Evolutionary conservation across 495 filamentous ascomycete genomes (phyloP), one percentile per base, ranked within the genome.

Genomic region (Daldinia loculata): DNA sequence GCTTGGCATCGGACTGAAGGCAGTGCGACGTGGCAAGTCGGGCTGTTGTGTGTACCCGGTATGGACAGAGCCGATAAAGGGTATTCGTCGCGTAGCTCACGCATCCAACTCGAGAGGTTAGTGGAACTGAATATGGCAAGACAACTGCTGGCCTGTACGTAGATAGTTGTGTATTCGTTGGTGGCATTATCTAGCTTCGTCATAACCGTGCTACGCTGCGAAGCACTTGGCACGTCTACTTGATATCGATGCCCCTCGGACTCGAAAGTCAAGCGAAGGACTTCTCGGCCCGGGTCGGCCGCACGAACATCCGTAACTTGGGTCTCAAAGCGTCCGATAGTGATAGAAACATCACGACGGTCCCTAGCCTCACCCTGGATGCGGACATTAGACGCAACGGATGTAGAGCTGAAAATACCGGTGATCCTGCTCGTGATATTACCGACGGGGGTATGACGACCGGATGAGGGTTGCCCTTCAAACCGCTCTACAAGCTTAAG

Each of bases 1-100:
- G 92, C 89, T 80, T 99, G 95, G 80, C 95, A 99, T 61, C 95
- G 91, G 12, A 99, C 95, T 0, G 93, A 95, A 6, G 95, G 95
- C 0, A 97, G 87, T 19, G 95, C 95, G 27, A 85, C 79, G 79
- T 95, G 84, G 80, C 87, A 89, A 2, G 95, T 95, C 1, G 95
- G 92, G 6, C 90, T 92, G 80, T 99, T 99, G 85, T 99, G 95
- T 0, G 95, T 98, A 61, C 95, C 95, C 2, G 95, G 96, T 66
- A 99, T 97, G 48, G 90, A 93, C 32, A 99, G 88, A 4, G 90
- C 86, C 11, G 93, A 93, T 24, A 98, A 82, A 0, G 92, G 86
- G 15, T 85, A 89, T 27, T 87, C 83, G 72, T 92, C 87, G 50
- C 81, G 82, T 34, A 98, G 82, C 39, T 88, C 83, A 56, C 81